Base-by-base conservation (phyloP, 345 rosid species). In the Aquilaria yunnanensis region DNA sequence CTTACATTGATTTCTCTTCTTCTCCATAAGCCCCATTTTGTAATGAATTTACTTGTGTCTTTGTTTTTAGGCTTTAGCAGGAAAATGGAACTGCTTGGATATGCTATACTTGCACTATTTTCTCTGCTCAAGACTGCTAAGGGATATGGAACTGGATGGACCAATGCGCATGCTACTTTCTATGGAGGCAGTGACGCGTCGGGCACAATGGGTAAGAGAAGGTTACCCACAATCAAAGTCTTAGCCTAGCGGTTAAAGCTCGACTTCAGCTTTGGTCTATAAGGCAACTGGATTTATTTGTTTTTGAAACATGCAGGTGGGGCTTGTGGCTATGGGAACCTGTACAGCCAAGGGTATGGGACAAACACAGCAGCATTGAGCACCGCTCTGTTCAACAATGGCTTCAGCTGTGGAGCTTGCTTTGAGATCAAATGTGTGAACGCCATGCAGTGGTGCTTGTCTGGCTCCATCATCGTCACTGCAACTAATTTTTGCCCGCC, bases 11-110 rank as follows among this genome's bases (percentile, higher is more conserved):
- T 31, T 46, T 34, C 34, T 53, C 51, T 46, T 46, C 46, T 10
- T 13, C 45, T 58, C 14, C 14, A 58, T 59, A 52, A 59, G 64
- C 9, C 51, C 49, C 32, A n/a, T 31, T 29, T 51, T 66, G n/a
- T 5, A 34, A 32, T n/a, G 12, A 14, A 23, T 32, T 14, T 12
- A 14, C 12, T 65, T 50, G 16, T 23, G 16, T 51, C 56, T 13
- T 9, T 47, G 29, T 23, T 2, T 43, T 12, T 16, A 30, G 23
- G 23, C 9, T 29, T 31, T 45, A 56, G 8, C 43, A 37, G 43
- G 61, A 47, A 61, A 47, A 75, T 78, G 79, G 75, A 53, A 12
- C 14, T 73, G 47, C 55, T 71, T 14, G 68, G 68, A 51, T 69
- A 43, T 63, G 33, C 70, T 32, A 31, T 67, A 14, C 30, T 72